Evolutionary conservation across 805 yeast species (phyloP).

Genomic region (Starmerella asiatica): DNA sequence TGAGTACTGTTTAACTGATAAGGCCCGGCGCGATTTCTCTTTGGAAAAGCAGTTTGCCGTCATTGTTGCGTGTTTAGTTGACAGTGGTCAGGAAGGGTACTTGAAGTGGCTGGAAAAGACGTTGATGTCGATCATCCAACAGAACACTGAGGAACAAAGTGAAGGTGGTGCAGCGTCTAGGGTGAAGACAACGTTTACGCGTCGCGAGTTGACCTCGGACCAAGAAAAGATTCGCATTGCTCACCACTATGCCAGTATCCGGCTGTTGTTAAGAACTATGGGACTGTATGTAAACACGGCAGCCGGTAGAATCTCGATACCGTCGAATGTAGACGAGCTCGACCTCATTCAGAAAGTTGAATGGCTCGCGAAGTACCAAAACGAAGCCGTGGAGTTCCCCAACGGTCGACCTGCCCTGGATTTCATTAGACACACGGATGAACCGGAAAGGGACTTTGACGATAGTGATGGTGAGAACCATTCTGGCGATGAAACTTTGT

Average conservation of each 20-base stretch:
- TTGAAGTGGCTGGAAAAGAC: conserved; percentile 35
- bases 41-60: conserved; percentile 39
- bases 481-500: neutral
- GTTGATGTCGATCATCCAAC: conserved; percentile 26
- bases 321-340: conserved; percentile 25
- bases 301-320: conserved; percentile 33
- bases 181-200: conserved; percentile 1
- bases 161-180: neutral
- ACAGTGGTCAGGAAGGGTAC: conserved; percentile 32
- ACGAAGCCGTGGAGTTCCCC: conserved; percentile 28
- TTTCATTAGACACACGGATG: conserved; percentile 21
- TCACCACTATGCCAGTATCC: conserved; percentile 36
- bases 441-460: conserved; percentile 21
- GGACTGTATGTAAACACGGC: conserved; percentile 30
- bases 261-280: conserved; percentile 35
- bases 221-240: conserved; percentile 23
- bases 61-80: conserved; percentile 37
- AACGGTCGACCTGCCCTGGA: conserved; percentile 28
- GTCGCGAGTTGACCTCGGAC: conserved; percentile 20
- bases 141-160: neutral
- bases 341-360: conserved; percentile 28
- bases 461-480: conserved; percentile 11
- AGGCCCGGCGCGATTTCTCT: conserved; percentile 15
- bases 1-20: conserved; percentile 24
- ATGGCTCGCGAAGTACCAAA: conserved; percentile 33